Percentiles rank a stretch among this genome's conserved stretches.
Evolutionary conservation across 2,329 filamentous ascomycete species (phyloP).

Genomic region (Sporothrix brunneoviolacea): DNA sequence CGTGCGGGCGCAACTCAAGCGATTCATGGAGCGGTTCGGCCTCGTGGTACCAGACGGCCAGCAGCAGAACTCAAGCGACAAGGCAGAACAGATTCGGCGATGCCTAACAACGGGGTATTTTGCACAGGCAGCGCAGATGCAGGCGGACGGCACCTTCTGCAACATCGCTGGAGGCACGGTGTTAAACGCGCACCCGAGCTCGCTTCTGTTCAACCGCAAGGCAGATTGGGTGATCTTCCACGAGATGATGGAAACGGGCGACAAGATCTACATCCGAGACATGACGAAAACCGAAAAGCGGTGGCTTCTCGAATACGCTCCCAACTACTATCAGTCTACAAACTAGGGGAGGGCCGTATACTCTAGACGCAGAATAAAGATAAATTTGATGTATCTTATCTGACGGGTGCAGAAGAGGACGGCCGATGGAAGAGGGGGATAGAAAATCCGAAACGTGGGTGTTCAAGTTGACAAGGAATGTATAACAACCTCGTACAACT

Average conservation of each 20-base stretch:
- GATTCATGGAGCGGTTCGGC: constrained; percentile 80
- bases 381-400: too few relatives aligned
- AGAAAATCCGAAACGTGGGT: too few relatives aligned
- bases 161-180: constrained; percentile 74
- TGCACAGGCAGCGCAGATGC: constrained; percentile 88
- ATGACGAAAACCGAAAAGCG: constrained; percentile 86
- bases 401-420: too few relatives aligned
- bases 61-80: constrained; percentile 22
- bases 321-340: constrained; percentile 62
- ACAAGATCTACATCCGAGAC: constrained; percentile 85
- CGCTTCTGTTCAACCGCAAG: constrained; percentile 92
- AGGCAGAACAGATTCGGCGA: constrained; percentile 69
- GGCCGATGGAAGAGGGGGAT: too few relatives aligned
- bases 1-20: constrained; percentile 76
- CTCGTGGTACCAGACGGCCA: constrained; percentile 55
- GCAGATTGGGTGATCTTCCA: constrained; percentile 96
- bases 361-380: too few relatives aligned
- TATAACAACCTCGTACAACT: too few relatives aligned
- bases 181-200: constrained; percentile 84
- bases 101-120: constrained; percentile 90
- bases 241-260: constrained; percentile 81
- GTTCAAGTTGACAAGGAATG: too few relatives aligned
- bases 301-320: constrained; percentile 88
- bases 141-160: constrained; percentile 81
- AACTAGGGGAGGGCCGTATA: too few relatives aligned